Base-by-base conservation (phyloP, 768 basidiomycete species). In the Trametes meyenii region DNA sequence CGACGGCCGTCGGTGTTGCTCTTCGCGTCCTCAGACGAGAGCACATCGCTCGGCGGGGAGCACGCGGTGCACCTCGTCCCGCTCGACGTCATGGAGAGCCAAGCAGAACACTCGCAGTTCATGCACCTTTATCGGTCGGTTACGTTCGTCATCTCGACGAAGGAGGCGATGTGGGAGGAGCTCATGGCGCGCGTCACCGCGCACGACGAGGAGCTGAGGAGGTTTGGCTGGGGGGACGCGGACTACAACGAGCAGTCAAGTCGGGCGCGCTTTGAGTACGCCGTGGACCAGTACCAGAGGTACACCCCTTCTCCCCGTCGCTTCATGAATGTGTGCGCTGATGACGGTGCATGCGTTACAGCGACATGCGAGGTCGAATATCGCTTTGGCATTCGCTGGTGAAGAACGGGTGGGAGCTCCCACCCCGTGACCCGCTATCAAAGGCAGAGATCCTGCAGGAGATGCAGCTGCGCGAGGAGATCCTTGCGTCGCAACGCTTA, bases 81-180 rank as follows among this genome's bases (percentile, higher is more conserved):
- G 48, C 36, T 66, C 48, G 64, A 61, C 50, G 35, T 39, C 10
- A 3, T 54, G 43, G 52, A 57, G 17, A 24, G 46, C 8, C 55
- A 69, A 36, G 63, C 60, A 26, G 69, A 66, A 54, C 66, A 67
- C 49, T 54, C 64, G 43, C 58, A 68, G 54, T 67, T 62, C 64
- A 68, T 70, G 67, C 66, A 67, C 39, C 67, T 72, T 38, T 64
- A 65, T 59, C 69, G 71, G 29, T 64, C 69, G 40, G 66, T 69
- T 26, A 59, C 58, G 29, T 43, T 61, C 44, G 71, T 72, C 42
- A 44, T 70, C 19, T 67, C 62, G 42, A 49, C 58, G 33, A 68
- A 66, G 67, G 71, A 72, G 65, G 70, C 70, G 48, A 72, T 72
- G 71, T 72, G 70, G 70, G 71, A 72, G 52, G 70, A 71, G 66